Percentiles rank a stretch among this genome's conserved stretches.
phyloP scores from a whole-genome alignment of 2,329 filamentous ascomycete species.

The Colletotrichum sp. region DNA sequence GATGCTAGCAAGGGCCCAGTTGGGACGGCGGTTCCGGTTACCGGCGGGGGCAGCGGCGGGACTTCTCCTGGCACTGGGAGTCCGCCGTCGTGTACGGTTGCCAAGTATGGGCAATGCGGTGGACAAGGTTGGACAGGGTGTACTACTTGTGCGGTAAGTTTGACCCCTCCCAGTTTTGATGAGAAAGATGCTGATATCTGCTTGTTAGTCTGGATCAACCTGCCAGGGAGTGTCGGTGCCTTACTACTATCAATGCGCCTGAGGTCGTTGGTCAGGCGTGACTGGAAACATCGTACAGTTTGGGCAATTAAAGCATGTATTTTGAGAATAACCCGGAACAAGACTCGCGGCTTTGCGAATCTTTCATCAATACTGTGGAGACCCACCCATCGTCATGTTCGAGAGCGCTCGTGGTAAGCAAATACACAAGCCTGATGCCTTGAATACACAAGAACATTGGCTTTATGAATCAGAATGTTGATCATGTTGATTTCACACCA shows the following conservation, averaged over 20 bases:
- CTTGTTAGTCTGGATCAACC: neutral
- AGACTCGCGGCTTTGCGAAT: accelerated
- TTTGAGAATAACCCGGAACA: neutral
- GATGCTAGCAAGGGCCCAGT: conserved; percentile 34
- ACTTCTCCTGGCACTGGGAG: neutral
- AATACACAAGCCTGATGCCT: neutral
- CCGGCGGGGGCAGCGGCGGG: neutral
- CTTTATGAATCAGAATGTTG: neutral
- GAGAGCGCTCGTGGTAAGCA: neutral
- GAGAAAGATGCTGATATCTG: neutral
- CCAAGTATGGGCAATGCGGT: conserved; percentile 42
- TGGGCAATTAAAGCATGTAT: neutral
- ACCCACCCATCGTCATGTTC: neutral
- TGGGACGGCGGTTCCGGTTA: conserved; percentile 27
- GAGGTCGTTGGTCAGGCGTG: accelerated
- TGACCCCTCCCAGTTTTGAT: conserved; percentile 27
- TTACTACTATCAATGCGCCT: neutral
- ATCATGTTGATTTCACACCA: neutral
- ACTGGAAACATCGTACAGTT: accelerated
- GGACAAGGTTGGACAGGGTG: conserved; percentile 45
- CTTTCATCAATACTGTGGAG: neutral
- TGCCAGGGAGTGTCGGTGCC: neutral
- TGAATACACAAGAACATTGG: neutral
- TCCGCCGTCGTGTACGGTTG: conserved; percentile 34
- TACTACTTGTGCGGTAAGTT: conserved; percentile 41